These are phyloP conservation scores for Oryza longistaminata DNA, from an alignment of 176 grass and related monocot species.

Conservation along the genomic window DNA sequence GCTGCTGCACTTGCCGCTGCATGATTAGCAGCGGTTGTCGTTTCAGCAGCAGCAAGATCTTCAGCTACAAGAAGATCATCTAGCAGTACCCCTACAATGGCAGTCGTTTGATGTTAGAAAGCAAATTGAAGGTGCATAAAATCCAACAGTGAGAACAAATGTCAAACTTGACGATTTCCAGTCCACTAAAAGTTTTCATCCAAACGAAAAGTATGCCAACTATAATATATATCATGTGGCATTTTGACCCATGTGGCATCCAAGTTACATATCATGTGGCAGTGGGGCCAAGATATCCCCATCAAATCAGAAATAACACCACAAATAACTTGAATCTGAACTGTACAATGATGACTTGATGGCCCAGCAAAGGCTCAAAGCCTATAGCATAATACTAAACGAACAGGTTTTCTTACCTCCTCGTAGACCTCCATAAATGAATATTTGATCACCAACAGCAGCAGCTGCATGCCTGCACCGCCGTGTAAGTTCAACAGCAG, in stretches of 20 bases:
- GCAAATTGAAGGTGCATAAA: conserved; percentile 1
- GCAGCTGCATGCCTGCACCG: conserved; percentile 95
- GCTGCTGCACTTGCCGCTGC: conserved; percentile 78
- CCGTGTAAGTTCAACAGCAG: conserved; percentile 84
- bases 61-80: conserved; percentile 98
- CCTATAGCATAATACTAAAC: conserved; percentile 2
- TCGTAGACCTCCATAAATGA: conserved; percentile 93
- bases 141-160: conserved; percentile 12
- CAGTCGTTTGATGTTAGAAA: conserved; percentile 25
- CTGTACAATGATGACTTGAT: neutral
- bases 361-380: conserved; percentile 18
- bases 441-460: conserved; percentile 93
- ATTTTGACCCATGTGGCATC: neutral
- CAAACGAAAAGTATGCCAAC: conserved; percentile 1
- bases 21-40: conserved; percentile 86
- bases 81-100: conserved; percentile 80
- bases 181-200: neutral
- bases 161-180: neutral
- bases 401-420: conserved; percentile 60
- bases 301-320: neutral
- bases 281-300: neutral
- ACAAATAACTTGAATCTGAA: conserved; percentile 7
- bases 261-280: neutral
- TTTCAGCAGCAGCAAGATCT: conserved; percentile 96
- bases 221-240: neutral